A percentile compares a stretch with the other conserved stretches of the same genome.
Evolutionary conservation across 176 grass and related monocot genomes (phyloP).

Genomic region (Melocanna baccifera): DNA sequence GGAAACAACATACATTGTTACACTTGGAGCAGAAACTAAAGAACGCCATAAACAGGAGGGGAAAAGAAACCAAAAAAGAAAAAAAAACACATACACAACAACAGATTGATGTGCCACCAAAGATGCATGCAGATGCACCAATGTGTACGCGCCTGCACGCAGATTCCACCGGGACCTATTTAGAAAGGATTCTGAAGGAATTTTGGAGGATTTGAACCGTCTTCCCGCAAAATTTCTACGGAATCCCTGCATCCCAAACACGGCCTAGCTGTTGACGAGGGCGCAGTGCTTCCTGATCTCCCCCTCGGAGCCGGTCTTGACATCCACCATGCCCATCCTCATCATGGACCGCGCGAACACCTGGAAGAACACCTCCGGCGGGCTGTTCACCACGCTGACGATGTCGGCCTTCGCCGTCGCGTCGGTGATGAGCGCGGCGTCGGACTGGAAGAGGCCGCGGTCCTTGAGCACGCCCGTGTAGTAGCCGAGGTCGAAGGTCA

Average conservation of each 20-base stretch:
- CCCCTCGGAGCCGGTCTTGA: slow-evolving; percentile 59
- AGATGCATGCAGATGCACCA: not conserved
- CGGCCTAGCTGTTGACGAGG: slow-evolving; percentile 32
- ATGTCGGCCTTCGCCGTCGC: slow-evolving; percentile 33
- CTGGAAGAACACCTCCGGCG: slow-evolving; percentile 49
- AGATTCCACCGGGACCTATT: too few relatives aligned
- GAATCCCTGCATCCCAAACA: too few relatives aligned
- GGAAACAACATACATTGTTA: not conserved
- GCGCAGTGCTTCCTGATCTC: slow-evolving; percentile 81
- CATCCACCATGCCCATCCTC: slow-evolving; percentile 57
- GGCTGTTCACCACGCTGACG: slow-evolving; percentile 18
- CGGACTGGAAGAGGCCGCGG: slow-evolving; percentile 79
- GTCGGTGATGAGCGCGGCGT: slow-evolving; percentile 63
- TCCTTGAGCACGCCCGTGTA: slow-evolving; percentile 64
- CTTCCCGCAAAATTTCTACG: too few relatives aligned
- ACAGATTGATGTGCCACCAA: not conserved
- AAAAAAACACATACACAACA: not conserved
- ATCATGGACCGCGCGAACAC: slow-evolving; percentile 70
- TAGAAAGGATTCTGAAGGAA: too few relatives aligned
- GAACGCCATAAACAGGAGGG: not conserved
- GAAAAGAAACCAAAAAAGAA: not conserved
- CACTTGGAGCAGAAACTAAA: not conserved
- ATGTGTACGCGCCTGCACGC: not conserved
- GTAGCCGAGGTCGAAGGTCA: slow-evolving; percentile 74
- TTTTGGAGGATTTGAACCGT: too few relatives aligned